phyloP scores from a whole-genome alignment of 2,329 filamentous ascomycete species.

The Penicillium palitans region DNA sequence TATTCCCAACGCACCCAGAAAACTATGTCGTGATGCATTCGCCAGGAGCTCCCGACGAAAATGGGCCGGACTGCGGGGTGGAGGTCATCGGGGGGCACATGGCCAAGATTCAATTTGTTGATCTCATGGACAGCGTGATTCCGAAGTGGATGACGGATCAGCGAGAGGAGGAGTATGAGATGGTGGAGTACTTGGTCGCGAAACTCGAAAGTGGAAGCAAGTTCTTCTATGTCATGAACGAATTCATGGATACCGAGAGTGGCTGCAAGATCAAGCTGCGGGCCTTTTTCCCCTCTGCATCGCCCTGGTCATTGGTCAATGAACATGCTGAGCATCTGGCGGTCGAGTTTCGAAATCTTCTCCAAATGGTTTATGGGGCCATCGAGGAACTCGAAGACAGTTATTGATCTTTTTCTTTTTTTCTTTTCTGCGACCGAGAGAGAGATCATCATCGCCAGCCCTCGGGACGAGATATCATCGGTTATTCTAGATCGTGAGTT shows the following conservation, averaged over 20 bases:
- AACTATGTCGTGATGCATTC: conserved; percentile 8
- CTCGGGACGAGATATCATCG: background rate
- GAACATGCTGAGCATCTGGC: conserved; percentile 8
- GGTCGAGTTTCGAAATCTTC: conserved; percentile 6
- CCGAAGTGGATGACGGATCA: background rate
- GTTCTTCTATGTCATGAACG: conserved; percentile 11
- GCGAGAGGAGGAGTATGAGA: conserved; percentile 2
- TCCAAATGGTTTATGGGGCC: conserved; percentile 3
- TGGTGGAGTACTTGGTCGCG: conserved; percentile 2
- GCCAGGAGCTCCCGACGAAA: background rate
- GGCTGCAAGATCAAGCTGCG: conserved; percentile 9
- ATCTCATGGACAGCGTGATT: background rate
- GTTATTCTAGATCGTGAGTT: background rate
- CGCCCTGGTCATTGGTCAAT: conserved; percentile 2
- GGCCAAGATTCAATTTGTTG: conserved; percentile 3
- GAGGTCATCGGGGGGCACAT: conserved; percentile 10
- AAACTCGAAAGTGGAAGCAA: conserved; percentile 4
- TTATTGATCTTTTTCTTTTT: background rate
- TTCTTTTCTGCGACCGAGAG: background rate
- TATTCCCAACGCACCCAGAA: conserved; percentile 8
- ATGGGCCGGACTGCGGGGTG: conserved; percentile 1
- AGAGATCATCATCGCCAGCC: background rate
- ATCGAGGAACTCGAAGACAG: conserved; percentile 3
- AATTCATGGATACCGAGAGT: conserved; percentile 3
- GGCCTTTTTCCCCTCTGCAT: conserved; percentile 6